Base-by-base conservation (phyloP, 805 yeast species). In the Diddensiella caesifluorescens region DNA sequence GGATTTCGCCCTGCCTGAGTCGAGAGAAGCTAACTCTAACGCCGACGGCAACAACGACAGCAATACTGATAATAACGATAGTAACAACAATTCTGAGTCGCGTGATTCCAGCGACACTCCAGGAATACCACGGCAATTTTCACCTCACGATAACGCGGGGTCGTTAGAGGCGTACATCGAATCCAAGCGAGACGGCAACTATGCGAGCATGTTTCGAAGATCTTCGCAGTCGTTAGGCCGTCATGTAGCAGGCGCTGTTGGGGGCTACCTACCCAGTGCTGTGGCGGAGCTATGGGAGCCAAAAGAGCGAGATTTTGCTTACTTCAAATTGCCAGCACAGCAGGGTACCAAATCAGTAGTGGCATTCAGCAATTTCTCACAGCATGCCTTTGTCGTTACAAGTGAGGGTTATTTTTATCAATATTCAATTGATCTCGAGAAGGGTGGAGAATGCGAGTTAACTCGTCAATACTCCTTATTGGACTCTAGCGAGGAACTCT, bases 401-500 rank as follows among this genome's bases (percentile, higher is more conserved):
- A 73, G 82, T 0, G 84, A 79, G 43, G 97, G 97, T 0, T 76
- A 74, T 50, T 82, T 84, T 51, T 83, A 81, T 54, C 84, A 83
- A 38, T 90, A 86, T 60, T 81, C 81, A 2, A 65, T 90, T 35
- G 92, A 87, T 48, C 80, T 92, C 0, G 94, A 81, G 47, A 65
- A 89, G 41, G 97, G 97, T 1, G 98, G 98, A 2, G 96, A 89
- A 57, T 90, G 97, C 63, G 75, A 82, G 29, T 65, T 87, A 47
- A 65, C 84, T 42, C 77, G 80, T 47, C 95, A 86, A 55, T 81
- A 79, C 55, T 72, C 81, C 4, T 64, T 83, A 5, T 35, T 57
- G 19, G 59, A 56, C 28, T 15, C 45, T 4, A 49, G 38, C 12
- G 45, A 41, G 10, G 45, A 43, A 5, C 25, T 27, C 12, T 35